Conservation (phyloP, 148 eudicot genomes). For the Gaultheria prostrata region DNA sequence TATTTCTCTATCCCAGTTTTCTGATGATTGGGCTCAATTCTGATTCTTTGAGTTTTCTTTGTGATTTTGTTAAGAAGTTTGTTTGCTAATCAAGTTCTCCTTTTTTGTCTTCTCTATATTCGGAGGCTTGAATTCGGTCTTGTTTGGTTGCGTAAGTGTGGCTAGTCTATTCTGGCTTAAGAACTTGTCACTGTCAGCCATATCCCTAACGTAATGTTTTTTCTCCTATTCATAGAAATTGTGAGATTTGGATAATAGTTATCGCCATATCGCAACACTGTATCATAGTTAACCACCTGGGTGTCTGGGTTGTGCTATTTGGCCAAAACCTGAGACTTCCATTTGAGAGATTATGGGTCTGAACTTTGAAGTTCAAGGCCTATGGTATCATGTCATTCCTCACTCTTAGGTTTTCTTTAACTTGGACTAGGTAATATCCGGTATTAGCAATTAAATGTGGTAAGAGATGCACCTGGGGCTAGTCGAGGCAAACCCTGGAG, state of each 20-base stretch:
- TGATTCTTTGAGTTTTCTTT: neutral
- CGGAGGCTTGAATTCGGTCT: neutral
- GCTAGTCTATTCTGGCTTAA: too few relatives aligned
- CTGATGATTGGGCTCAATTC: neutral
- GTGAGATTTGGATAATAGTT: too few relatives aligned
- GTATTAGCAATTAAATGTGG: too few relatives aligned
- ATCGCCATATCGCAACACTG: too few relatives aligned
- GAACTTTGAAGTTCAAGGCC: too few relatives aligned
- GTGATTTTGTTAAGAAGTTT: neutral
- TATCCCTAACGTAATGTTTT: neutral
- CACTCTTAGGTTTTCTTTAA: too few relatives aligned
- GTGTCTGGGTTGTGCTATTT: neutral
- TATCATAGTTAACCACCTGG: too few relatives aligned
- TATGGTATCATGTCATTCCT: too few relatives aligned
- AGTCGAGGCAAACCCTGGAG: neutral
- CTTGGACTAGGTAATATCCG: too few relatives aligned
- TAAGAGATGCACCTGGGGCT: neutral
- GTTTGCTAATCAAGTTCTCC: neutral
- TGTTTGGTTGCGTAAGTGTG: neutral
- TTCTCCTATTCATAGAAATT: neutral
- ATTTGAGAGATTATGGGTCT: neutral
- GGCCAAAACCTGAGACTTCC: neutral
- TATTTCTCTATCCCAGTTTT: neutral
- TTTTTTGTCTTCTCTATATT: neutral
- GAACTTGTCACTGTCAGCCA: neutral